These are phyloP conservation scores for Catenaria anguillulae DNA, from an alignment of 371 early-diverging fungal species.

Conservation along the genomic window DNA sequence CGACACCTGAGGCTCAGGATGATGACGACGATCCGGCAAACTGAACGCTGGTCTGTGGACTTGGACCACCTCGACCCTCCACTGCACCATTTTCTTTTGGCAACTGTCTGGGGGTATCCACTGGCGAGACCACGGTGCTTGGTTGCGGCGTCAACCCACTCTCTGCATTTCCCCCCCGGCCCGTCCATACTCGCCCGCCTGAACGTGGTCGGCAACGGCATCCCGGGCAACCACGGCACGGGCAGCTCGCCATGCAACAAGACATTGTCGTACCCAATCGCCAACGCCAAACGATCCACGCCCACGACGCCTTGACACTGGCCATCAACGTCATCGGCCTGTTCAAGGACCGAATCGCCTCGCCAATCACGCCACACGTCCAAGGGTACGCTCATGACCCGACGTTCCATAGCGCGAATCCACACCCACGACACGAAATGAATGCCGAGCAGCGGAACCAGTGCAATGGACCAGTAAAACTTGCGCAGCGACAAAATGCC, in stretches of 20 bases:
- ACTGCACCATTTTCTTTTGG: no score
- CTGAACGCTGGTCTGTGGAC: no score
- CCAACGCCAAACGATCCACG: neutral
- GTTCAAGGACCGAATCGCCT: neutral
- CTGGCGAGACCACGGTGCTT: no score
- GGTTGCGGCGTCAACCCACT: no score
- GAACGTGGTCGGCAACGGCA: neutral
- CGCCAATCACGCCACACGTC: slow-evolving; percentile 4
- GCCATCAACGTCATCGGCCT: neutral
- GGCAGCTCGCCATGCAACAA: neutral
- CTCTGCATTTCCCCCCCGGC: no score
- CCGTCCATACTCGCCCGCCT: neutral
- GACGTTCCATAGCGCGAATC: neutral
- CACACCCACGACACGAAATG: neutral
- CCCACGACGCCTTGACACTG: neutral
- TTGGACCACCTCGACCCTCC: no score
- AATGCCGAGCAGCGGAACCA: neutral
- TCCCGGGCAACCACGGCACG: neutral
- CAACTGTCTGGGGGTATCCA: no score
- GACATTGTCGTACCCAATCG: neutral
- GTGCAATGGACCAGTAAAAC: neutral
- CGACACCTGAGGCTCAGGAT: no score
- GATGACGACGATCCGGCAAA: no score
- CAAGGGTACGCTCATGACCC: neutral
- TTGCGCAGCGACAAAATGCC: neutral